Percentiles rank a stretch among this genome's conserved stretches.
Evolutionary conservation across 2,329 filamentous ascomycete genomes (phyloP).

Genomic region (Alternaria sp.): DNA sequence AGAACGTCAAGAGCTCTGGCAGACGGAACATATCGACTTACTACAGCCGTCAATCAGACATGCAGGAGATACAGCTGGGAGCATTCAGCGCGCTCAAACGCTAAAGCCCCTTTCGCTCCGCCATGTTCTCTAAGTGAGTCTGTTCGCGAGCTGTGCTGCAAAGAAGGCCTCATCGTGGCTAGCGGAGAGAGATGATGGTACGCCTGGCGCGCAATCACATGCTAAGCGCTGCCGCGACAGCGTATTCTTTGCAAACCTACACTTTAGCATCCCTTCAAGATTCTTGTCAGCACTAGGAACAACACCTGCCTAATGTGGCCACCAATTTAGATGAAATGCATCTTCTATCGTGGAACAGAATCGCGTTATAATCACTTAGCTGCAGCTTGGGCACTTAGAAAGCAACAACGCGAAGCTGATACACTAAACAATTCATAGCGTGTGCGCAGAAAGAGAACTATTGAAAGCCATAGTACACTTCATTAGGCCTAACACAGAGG

Average conservation of each 20-base stretch:
- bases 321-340: background rate
- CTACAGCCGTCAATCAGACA: background rate
- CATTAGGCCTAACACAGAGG: too few species aligned
- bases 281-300: background rate
- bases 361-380: background rate
- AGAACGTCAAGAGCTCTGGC: slow-evolving; percentile 26
- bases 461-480: too few species aligned
- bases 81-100: background rate
- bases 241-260: background rate
- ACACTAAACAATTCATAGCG: too few species aligned
- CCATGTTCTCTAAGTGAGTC: slow-evolving; percentile 6
- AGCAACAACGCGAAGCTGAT: background rate
- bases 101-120: slow-evolving; percentile 2
- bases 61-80: background rate
- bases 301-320: background rate
- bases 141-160: slow-evolving; percentile 14
- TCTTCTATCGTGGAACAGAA: slow-evolving; percentile 1
- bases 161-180: slow-evolving; percentile 12
- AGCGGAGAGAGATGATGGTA: slow-evolving; percentile 8
- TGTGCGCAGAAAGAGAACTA: too few species aligned
- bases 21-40: slow-evolving; percentile 17
- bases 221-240: slow-evolving; percentile 7
- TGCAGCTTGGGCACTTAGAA: too few species aligned
- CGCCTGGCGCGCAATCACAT: slow-evolving; percentile 6
- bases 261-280: background rate